Conservation (phyloP, 2,329 filamentous ascomycete species). For the Phaeosphaeria sp. region DNA sequence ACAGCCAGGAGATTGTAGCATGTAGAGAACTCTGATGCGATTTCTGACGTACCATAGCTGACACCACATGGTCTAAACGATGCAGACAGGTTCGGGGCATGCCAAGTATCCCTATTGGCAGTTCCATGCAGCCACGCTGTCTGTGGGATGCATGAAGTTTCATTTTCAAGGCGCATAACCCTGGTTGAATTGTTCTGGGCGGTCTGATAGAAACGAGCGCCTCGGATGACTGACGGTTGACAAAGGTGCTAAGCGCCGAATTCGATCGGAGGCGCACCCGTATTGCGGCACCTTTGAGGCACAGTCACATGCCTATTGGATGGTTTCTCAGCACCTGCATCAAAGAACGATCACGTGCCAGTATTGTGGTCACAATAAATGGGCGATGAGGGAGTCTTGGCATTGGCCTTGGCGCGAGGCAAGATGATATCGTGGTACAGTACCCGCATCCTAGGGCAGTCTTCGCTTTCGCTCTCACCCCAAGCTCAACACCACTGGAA, state of each 20-base stretch:
- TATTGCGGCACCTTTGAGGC: neutral
- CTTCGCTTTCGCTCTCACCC: neutral
- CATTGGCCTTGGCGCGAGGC: neutral
- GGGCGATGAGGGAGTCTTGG: neutral
- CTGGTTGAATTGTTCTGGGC: neutral
- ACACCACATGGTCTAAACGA: too few relatives aligned
- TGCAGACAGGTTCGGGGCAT: neutral
- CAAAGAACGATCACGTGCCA: neutral
- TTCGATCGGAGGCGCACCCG: neutral
- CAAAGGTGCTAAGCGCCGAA: neutral
- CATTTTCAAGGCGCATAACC: neutral
- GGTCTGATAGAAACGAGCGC: neutral
- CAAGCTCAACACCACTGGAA: neutral
- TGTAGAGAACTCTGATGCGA: neutral
- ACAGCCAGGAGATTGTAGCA: neutral
- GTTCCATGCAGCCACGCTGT: neutral
- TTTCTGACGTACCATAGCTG: neutral
- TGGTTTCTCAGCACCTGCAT: neutral
- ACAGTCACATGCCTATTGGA: neutral
- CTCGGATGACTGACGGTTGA: neutral
- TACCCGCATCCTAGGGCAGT: neutral
- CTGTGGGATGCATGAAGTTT: neutral
- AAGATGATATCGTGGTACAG: neutral
- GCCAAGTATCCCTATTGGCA: neutral
- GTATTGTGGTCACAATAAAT: neutral